Base-by-base conservation (phyloP, 2,329 filamentous ascomycete species). In the Neurospora sp. region DNA sequence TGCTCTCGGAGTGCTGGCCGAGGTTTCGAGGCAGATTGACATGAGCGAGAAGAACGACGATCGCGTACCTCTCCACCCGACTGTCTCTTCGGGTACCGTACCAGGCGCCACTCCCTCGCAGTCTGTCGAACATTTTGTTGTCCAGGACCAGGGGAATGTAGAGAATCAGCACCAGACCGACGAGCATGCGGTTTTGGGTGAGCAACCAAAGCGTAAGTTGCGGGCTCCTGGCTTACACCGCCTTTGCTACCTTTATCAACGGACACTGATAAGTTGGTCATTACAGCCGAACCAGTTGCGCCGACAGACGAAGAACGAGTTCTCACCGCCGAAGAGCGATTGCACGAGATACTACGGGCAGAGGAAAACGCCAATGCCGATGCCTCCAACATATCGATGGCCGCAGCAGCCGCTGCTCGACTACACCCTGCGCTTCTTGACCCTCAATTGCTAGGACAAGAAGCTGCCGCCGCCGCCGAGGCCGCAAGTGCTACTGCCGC, bases 1-100 rank as follows among this genome's bases (percentile, higher is more conserved):
- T 72, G 92, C 92, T 1, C 83, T 97, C 43, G 92, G 96, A 78
- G 93, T 93, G 5, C 84, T 97, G 28, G 93, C 93, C 39, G 93
- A 97, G 80, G 93, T 94, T 0, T 96, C 93, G 67, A 87, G 92
- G 67, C 92, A 92, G 78, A 87, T 96, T 70, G 91, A 91, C 74
- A 83, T 88, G 17, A 86, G 83, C 71, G 86, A 89, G 75, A 88
- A 88, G 76, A 86, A 84, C 68, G 86, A 87, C 74, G 83, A 83
- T 70, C 80, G 85, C 71, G 83, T 82, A 81, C 71, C 77, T 75
- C 70, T 76, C 11, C 69, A 70, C 57, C 74, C 71, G 70, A 74
- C 67, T 72, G 76, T 71, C 71, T 75, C 69, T 62, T 70, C 71
- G n/a, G 69, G 66, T 62, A 62, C 52, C 15, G 28, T 62, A 62